Conservation (phyloP, 2,329 filamentous ascomycete genomes). For the Sarocladium kiliense region DNA sequence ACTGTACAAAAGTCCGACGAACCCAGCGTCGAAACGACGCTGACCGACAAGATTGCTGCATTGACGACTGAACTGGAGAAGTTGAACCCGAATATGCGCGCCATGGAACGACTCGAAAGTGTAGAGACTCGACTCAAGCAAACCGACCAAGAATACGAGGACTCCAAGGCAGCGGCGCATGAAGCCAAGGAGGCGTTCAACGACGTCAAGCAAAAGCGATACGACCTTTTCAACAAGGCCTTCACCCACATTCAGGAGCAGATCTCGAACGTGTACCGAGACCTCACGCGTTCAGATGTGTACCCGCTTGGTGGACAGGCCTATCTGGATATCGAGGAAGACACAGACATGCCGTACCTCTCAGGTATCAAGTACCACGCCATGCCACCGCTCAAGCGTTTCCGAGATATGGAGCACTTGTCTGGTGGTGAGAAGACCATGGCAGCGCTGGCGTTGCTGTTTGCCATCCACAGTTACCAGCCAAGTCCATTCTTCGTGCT, state of each 20-base stretch:
- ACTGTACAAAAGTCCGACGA: conserved; percentile 54
- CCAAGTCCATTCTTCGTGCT: conserved; percentile 96
- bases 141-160: conserved; percentile 85
- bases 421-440: conserved; percentile 98
- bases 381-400: conserved; percentile 96
- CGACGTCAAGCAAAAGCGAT: conserved; percentile 73
- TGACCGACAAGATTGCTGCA: conserved; percentile 71
- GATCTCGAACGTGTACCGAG: conserved; percentile 90
- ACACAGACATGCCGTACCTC: conserved; percentile 93
- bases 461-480: conserved; percentile 95
- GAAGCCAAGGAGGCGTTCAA: conserved; percentile 80
- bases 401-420: conserved; percentile 98
- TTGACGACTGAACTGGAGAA: conserved; percentile 82
- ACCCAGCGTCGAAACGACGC: conserved; percentile 64
- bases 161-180: conserved; percentile 69
- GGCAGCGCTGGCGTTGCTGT: conserved; percentile 91
- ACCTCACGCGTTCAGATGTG: conserved; percentile 83
- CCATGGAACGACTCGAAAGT: conserved; percentile 82
- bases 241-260: conserved; percentile 94
- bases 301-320: conserved; percentile 87
- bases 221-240: conserved; percentile 90
- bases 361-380: conserved; percentile 97
- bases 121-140: conserved; percentile 78
- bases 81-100: conserved; percentile 94
- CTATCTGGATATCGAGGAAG: conserved; percentile 88